These are phyloP conservation scores for Colletotrichum karsti DNA, from an alignment of 2,329 filamentous ascomycete genomes.

Conservation along the genomic window DNA sequence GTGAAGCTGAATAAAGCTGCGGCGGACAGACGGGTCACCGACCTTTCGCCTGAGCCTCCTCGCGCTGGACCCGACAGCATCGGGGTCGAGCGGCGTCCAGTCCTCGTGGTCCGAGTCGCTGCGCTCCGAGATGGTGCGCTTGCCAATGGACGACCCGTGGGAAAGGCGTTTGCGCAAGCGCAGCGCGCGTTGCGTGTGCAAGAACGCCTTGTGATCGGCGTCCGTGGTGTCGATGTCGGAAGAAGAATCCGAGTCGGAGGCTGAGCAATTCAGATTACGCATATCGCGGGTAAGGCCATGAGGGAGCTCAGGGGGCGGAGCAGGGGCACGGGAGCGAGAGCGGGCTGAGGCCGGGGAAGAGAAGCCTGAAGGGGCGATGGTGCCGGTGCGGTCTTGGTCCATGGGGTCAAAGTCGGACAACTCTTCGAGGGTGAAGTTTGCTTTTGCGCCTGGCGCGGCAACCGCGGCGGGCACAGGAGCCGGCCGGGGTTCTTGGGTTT, in stretches of 20 bases:
- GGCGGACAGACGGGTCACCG: conserved; percentile 44
- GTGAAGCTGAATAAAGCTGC: conserved; percentile 48
- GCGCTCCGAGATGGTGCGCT: conserved; percentile 62
- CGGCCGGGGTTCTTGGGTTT: conserved; percentile 17
- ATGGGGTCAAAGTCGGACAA: conserved; percentile 52
- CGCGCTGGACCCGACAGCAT: conserved; percentile 54
- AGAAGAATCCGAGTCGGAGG: conserved; percentile 45
- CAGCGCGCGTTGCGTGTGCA: conserved; percentile 50
- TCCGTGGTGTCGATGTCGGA: conserved; percentile 45
- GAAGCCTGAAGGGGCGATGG: conserved; percentile 54
- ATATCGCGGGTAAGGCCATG: conserved; percentile 53
- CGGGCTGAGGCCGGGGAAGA: conserved; percentile 53
- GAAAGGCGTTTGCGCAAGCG: conserved; percentile 56
- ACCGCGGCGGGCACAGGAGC: background rate
- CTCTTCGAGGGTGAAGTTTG: conserved; percentile 53
- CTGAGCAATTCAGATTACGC: conserved; percentile 52
- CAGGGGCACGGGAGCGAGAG: conserved; percentile 43
- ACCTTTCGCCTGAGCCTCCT: conserved; percentile 56
- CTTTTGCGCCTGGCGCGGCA: background rate
- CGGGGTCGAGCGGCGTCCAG: conserved; percentile 39
- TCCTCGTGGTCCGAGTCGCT: conserved; percentile 58
- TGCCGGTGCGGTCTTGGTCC: conserved; percentile 51
- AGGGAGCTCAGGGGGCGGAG: conserved; percentile 44
- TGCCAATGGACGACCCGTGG: conserved; percentile 62
- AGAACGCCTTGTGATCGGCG: conserved; percentile 43